phyloP scores from a whole-genome alignment of 192 early-diverging fungal genomes.

The Diversispora eburnea region DNA sequence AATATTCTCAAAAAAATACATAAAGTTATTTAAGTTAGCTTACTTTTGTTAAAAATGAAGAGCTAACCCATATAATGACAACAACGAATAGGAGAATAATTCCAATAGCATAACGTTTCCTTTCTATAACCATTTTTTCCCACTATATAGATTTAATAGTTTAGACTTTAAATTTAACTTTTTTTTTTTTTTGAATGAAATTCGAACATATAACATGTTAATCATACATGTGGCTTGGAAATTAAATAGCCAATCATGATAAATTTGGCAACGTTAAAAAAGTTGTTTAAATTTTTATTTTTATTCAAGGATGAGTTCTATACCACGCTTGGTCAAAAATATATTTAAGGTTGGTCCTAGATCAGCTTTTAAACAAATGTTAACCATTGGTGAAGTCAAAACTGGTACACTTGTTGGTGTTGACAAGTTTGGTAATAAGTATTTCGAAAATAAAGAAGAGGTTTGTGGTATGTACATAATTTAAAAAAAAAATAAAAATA shows the following conservation, averaged over 20 bases:
- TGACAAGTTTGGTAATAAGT: slow-evolving; percentile 74
- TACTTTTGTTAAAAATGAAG: slow-evolving; percentile 75
- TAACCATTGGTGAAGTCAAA: slow-evolving; percentile 61
- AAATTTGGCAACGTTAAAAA: not conserved
- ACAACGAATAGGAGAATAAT: slow-evolving; percentile 63
- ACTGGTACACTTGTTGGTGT: slow-evolving; percentile 66
- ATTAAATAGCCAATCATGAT: not conserved
- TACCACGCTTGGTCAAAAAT: slow-evolving; percentile 56
- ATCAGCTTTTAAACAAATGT: slow-evolving; percentile 46
- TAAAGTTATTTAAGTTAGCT: slow-evolving; percentile 21
- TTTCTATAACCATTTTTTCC: not conserved
- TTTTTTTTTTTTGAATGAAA: too few relatives aligned
- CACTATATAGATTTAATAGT: not conserved
- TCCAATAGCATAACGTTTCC: slow-evolving; percentile 54
- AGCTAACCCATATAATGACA: slow-evolving; percentile 76
- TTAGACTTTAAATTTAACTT: not conserved
- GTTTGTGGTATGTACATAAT: slow-evolving; percentile 56
- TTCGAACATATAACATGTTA: too few relatives aligned
- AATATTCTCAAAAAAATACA: not conserved
- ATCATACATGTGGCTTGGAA: not conserved
- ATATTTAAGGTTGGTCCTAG: slow-evolving; percentile 50
- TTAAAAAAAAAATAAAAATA: too few relatives aligned
- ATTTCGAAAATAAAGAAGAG: slow-evolving; percentile 69
- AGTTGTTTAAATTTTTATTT: not conserved
- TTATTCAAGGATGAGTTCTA: slow-evolving; percentile 16